Conservation (phyloP, 257 asterid genomes). For the Gentiana macrophylla region DNA sequence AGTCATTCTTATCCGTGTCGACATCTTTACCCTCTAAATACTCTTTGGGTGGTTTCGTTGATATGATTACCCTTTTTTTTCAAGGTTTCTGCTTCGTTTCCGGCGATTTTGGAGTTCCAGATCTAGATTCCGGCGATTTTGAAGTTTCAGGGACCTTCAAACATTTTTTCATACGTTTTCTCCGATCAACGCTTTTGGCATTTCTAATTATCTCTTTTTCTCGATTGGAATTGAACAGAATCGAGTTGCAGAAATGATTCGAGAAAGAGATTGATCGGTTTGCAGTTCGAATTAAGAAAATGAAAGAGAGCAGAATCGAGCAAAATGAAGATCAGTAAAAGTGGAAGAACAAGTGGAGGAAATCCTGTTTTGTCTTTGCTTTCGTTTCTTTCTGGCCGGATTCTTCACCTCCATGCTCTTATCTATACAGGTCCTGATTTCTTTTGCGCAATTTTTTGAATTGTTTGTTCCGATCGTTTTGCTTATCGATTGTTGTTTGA, state of each 20-base stretch:
- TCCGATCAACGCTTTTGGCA: too few relatives aligned
- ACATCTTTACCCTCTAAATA: conserved; percentile 28
- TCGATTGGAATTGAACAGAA: too few relatives aligned
- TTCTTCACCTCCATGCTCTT: conserved; percentile 68
- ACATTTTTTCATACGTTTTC: too few relatives aligned
- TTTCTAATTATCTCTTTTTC: too few relatives aligned
- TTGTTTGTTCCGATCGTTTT: neutral
- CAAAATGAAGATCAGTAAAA: conserved; percentile 36
- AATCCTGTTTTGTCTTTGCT: conserved; percentile 50
- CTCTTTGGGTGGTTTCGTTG: conserved; percentile 77
- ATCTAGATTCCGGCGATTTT: too few relatives aligned
- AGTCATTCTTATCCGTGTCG: conserved; percentile 15
- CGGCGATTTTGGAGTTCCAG: too few relatives aligned
- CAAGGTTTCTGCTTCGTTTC: conserved; percentile 26
- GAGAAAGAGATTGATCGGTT: too few relatives aligned
- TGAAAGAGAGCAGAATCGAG: neutral
- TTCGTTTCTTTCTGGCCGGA: conserved; percentile 76
- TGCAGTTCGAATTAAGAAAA: neutral
- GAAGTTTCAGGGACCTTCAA: too few relatives aligned
- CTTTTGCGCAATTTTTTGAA: neutral
- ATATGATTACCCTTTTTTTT: conserved; percentile 40
- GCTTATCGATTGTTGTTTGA: neutral
- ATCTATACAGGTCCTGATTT: conserved; percentile 45
- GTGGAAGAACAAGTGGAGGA: conserved; percentile 32
- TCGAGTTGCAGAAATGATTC: too few relatives aligned